Evolutionary conservation across 2,329 filamentous ascomycete species (phyloP), one percentile per base, ranked within the genome.

Genomic region (Didymella keratinophila): DNA sequence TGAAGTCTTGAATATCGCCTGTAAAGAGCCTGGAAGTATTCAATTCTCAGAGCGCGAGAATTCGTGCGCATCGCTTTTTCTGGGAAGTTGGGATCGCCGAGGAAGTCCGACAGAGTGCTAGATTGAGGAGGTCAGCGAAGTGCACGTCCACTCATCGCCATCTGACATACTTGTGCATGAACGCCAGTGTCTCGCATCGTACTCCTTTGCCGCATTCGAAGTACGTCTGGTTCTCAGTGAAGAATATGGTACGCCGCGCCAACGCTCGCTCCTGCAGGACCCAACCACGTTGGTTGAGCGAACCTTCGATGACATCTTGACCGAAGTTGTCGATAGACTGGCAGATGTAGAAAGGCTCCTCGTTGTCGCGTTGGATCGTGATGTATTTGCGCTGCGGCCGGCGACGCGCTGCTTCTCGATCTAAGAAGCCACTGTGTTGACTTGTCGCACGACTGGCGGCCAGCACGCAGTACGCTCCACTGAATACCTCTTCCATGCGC

Each of bases 231-330:
- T 41, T 42, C 3, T 65, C 49, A 0, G 68, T 64, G 34, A 72
- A 73, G 45, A 65, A 64, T n/a, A 73, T 66, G 0, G 64, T 70
- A 9, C 71, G 58, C 4, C 62, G 60, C 6, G 71, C 63, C 2
- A 74, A 42, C 0, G 66, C 68, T 16, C 62, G 53, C 43, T 73
- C 71, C 48, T 74, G 70, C 1, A 71, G 54, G 0, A 72, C 64
- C 72, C 70, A 74, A 0, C 58, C 72, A 0, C 70, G 61, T 2
- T 37, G 25, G 21, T 66, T 66, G 0, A 72, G 56, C 0, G 28
- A n/a, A 0, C 53, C 61, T 5, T 63, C 23, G 1, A 64, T 45
- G 0, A 74, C 69, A 37, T 73, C 52, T 1, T 21, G 4, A 1
- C 62, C 47, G 41, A 71, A 72, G 30, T 68, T 39, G 30, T 71